A percentile compares a stretch with the other conserved stretches of the same genome.
Evolutionary conservation across 73 alveolate species (phyloP).

Genomic region (Halteria grandinella): DNA sequence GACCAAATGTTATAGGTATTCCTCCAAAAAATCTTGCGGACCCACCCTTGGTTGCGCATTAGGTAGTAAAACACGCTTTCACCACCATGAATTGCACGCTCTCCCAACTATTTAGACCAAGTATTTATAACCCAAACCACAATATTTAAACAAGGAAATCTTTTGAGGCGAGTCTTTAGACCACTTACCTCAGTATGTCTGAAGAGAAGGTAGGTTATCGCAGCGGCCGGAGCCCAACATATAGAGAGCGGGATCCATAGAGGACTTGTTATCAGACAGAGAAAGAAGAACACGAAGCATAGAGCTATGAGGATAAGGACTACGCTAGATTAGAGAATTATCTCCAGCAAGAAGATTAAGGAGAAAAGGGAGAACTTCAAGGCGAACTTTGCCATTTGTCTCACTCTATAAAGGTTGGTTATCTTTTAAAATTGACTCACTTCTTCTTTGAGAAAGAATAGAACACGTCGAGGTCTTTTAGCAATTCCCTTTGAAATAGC

Average conservation of each 20-base stretch:
- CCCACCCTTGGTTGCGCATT: slow-evolving; percentile 11
- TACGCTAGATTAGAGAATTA: slow-evolving; percentile 24
- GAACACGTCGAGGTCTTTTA: too few species aligned
- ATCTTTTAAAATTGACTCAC: too few species aligned
- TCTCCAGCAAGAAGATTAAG: background rate
- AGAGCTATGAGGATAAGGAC: slow-evolving; percentile 12
- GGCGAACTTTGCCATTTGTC: slow-evolving; percentile 3
- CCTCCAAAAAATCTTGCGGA: slow-evolving; percentile 27
- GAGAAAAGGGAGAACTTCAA: slow-evolving; percentile 11
- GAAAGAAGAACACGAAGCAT: slow-evolving; percentile 18
- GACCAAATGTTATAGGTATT: slow-evolving; percentile 6
- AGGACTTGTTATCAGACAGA: slow-evolving; percentile 43
- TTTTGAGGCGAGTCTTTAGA: background rate
- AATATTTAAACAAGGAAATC: too few species aligned
- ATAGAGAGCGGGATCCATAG: slow-evolving; percentile 57
- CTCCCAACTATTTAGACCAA: slow-evolving; percentile 26
- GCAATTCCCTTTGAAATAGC: too few species aligned
- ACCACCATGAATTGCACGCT: background rate
- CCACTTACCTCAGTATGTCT: slow-evolving; percentile 10
- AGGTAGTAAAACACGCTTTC: background rate
- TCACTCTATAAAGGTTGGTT: slow-evolving; percentile 3
- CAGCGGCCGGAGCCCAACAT: slow-evolving; percentile 47
- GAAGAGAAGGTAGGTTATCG: slow-evolving; percentile 12
- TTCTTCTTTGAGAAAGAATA: too few species aligned
- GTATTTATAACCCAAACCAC: too few species aligned